Evolutionary conservation across 2,329 filamentous ascomycete species (phyloP), one percentile per base, ranked within the genome.

Genomic region (Penicillium rolfsii): DNA sequence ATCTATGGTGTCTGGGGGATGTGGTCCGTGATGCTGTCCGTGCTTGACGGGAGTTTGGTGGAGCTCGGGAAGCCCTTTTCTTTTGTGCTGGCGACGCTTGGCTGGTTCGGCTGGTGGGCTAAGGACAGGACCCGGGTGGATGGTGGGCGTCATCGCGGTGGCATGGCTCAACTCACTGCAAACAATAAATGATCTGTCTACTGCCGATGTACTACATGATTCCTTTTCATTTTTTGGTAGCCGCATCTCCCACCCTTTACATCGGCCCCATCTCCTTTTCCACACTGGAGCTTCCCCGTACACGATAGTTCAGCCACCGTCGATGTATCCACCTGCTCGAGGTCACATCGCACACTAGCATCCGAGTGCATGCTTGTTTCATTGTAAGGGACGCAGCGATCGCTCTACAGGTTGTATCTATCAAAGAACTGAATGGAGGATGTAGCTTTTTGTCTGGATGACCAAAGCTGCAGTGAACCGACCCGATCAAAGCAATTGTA

Each of bases 21-120:
- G 40, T 55, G 64, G 63, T 64, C 63, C 64, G 63, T 67, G 61
- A 59, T 40, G 54, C 55, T 58, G 64, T 67, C 64, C 61, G 64
- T 67, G 64, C 64, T 65, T 36, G 22, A 55, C 45, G 48, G 52
- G 53, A 50, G 33, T 53, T 55, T 22, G 55, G 61, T 64, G 61
- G 63, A 64, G 58, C 53, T 55, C 53, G 53, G 26, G 53, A 48
- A 35, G 53, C 26, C 53, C 28, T 45, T 45, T 45, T 22, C 35
- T 22, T 24, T 22, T 4, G 33, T 52, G 50, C 35, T 46, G 53
- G 40, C 52, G 45, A n/a, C 38, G 38, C 26, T 54, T 40, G 52
- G 28, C 35, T 54, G n/a, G 48, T 24, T 52, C 24, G 30, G 7
- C 36, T 52, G 48, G 28, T 24, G 45, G 36, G 30, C 30, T 33